Conservation (phyloP, 2,329 filamentous ascomycete species). For the Leptographium procerum region DNA sequence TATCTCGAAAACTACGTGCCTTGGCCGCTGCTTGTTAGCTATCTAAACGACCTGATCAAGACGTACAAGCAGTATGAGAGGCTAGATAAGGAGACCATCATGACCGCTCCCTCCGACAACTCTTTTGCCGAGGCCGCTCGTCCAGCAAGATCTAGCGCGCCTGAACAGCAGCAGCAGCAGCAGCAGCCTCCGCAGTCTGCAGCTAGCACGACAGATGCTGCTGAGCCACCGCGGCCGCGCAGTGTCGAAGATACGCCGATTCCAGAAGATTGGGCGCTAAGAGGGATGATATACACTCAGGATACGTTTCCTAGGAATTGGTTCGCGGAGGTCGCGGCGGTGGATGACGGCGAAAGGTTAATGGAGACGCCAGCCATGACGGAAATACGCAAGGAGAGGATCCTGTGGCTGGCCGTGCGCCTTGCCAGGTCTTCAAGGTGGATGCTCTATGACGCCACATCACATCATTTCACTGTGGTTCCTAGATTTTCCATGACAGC, state of each 20-base stretch:
- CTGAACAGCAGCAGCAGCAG: background rate
- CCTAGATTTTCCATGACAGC: too few relatives aligned
- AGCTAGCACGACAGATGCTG: too few relatives aligned
- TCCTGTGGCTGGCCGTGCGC: slow-evolving; percentile 44
- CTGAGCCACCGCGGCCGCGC: background rate
- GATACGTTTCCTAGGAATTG: slow-evolving; percentile 46
- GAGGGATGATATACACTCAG: slow-evolving; percentile 50
- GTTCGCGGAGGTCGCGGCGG: slow-evolving; percentile 34
- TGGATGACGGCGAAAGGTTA: slow-evolving; percentile 57
- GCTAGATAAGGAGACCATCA: slow-evolving; percentile 22
- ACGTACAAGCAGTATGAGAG: slow-evolving; percentile 18
- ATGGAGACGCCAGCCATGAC: slow-evolving; percentile 51
- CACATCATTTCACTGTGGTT: slow-evolving; percentile 28
- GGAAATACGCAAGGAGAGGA: slow-evolving; percentile 44
- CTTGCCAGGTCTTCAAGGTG: slow-evolving; percentile 32
- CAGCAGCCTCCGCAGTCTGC: too few relatives aligned
- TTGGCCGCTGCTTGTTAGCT: slow-evolving; percentile 25
- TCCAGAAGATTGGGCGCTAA: slow-evolving; percentile 57
- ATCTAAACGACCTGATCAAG: slow-evolving; percentile 25
- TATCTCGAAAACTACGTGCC: slow-evolving; percentile 29
- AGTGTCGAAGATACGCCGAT: slow-evolving; percentile 39
- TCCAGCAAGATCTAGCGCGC: too few relatives aligned
- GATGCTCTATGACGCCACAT: slow-evolving; percentile 30
- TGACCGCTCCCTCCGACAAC: background rate
- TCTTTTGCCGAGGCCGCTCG: too few relatives aligned